phyloP scores from a whole-genome alignment of 768 basidiomycete species.

The Glaciozyma martinii region DNA sequence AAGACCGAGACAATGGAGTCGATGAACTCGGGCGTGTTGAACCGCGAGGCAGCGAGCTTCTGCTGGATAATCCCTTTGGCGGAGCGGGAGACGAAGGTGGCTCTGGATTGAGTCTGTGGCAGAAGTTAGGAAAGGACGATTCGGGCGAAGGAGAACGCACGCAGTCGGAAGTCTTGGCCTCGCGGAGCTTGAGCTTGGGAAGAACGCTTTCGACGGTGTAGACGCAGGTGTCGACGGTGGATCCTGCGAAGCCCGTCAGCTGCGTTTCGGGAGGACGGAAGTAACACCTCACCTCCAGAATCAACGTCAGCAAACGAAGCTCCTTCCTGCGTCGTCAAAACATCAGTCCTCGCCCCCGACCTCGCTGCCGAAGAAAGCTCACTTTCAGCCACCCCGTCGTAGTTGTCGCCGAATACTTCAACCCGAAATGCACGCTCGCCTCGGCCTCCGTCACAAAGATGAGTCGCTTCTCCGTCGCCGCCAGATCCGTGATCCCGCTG shows the following conservation, averaged over 20 bases:
- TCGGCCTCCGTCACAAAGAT: neutral
- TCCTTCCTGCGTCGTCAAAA: neutral
- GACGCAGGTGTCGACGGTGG: neutral
- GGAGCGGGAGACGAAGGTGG: constrained; percentile 1
- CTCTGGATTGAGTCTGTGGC: neutral
- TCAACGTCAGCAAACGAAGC: neutral
- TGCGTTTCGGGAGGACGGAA: neutral
- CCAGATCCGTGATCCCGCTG: neutral
- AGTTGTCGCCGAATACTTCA: neutral
- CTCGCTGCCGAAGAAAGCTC: too few relatives aligned
- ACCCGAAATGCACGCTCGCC: neutral
- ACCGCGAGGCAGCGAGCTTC: neutral
- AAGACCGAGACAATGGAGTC: neutral
- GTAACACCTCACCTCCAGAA: neutral
- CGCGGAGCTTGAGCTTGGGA: neutral
- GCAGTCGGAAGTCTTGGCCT: constrained; percentile 1
- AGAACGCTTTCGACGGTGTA: neutral
- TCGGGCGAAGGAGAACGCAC: neutral
- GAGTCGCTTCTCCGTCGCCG: neutral
- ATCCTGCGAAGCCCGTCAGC: neutral
- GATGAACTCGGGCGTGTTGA: neutral
- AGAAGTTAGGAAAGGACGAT: neutral
- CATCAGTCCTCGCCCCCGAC: too few relatives aligned
- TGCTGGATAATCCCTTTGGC: neutral
- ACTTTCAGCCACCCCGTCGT: neutral